A percentile compares a stretch with the other conserved stretches of the same genome.
Conservation (phyloP, 345 rosid genomes). For the Eutrema japonicum region DNA sequence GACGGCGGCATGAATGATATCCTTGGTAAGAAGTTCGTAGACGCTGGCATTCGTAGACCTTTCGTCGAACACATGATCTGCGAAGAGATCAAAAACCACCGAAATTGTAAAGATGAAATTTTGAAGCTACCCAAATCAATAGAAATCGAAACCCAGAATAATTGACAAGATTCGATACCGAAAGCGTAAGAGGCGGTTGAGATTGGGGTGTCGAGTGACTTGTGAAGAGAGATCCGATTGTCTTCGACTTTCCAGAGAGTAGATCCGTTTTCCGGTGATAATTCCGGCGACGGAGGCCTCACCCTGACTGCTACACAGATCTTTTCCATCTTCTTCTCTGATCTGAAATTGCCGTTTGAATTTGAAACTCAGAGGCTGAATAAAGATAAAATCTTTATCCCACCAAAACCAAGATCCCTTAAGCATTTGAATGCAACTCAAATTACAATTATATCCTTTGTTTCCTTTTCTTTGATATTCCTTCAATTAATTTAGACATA, state of each 20-base stretch:
- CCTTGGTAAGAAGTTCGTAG: constrained; percentile 81
- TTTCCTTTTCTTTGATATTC: not conserved
- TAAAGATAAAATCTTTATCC: constrained; percentile 4
- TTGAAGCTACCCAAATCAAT: not conserved
- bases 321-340: constrained; percentile 65
- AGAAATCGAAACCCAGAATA: not conserved
- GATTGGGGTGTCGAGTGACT: constrained; percentile 68
- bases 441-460: constrained; percentile 41
- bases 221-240: constrained; percentile 78
- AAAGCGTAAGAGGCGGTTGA: constrained; percentile 72
- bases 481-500: not conserved
- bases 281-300: constrained; percentile 60
- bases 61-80: constrained; percentile 87
- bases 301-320: constrained; percentile 90
- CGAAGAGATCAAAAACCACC: not conserved
- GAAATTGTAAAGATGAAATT: not conserved
- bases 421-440: constrained; percentile 17
- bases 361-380: constrained; percentile 29
- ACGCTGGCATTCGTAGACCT: constrained; percentile 64
- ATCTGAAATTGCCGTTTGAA: constrained; percentile 39
- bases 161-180: constrained; percentile 49
- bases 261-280: constrained; percentile 51
- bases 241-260: constrained; percentile 56
- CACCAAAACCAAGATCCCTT: not conserved
- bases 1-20: constrained; percentile 73